A percentile compares a stretch with the other conserved stretches of the same genome.
These are phyloP conservation scores for Nitzschia inconspicua DNA, from an alignment of 108 stramenopile species.

Conservation along the genomic window DNA sequence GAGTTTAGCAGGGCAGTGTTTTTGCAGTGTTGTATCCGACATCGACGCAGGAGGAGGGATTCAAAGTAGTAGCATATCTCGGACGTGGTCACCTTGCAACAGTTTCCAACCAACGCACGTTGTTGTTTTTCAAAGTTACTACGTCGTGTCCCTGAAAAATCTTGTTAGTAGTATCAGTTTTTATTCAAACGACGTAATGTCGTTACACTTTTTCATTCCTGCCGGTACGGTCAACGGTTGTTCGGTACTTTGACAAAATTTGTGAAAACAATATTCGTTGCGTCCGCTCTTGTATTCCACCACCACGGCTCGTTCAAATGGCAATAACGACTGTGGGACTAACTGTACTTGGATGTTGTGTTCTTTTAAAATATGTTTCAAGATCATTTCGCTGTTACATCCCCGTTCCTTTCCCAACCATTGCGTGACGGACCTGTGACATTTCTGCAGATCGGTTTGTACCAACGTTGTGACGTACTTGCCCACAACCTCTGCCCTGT, in stretches of 20 bases:
- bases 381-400: slow-evolving; percentile 11
- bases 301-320: slow-evolving; percentile 5
- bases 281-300: background rate
- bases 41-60: too few species aligned
- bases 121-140: too few species aligned
- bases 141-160: too few species aligned
- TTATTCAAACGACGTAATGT: too few species aligned
- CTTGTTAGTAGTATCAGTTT: too few species aligned
- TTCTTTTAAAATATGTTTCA: background rate
- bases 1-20: too few species aligned
- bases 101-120: too few species aligned
- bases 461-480: background rate
- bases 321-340: slow-evolving; percentile 1
- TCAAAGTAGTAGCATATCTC: too few species aligned
- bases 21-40: too few species aligned
- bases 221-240: background rate
- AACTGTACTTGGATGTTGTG: background rate
- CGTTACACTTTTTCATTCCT: slow-evolving; percentile 3
- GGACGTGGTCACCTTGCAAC: too few species aligned
- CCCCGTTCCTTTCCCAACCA: slow-evolving; percentile 1
- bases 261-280: slow-evolving; percentile 5
- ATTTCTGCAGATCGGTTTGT: background rate
- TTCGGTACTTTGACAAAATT: slow-evolving; percentile 7
- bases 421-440: background rate
- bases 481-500: slow-evolving; percentile 7